Percentiles rank a stretch among this genome's conserved stretches.
phyloP scores from a whole-genome alignment of 495 filamentous ascomycete genomes.

The Beverwykella pulmonaria region DNA sequence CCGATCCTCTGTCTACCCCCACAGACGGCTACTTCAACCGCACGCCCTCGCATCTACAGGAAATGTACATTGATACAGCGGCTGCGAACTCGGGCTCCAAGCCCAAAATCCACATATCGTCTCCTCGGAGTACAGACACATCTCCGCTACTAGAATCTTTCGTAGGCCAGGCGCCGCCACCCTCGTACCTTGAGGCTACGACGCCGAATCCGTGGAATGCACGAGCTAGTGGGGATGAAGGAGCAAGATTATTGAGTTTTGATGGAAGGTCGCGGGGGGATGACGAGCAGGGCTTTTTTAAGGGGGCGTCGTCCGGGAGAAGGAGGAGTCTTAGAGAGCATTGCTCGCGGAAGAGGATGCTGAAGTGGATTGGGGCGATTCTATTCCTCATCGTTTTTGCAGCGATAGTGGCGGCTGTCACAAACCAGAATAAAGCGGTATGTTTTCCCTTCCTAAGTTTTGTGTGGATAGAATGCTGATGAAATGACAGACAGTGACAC shows the following conservation, averaged over 20 bases:
- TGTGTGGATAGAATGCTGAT: background rate
- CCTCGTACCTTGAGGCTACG: constrained; percentile 27
- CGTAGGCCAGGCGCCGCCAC: constrained; percentile 21
- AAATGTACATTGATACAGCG: constrained; percentile 28
- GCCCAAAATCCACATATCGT: background rate
- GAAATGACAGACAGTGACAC: background rate
- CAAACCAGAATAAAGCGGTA: constrained; percentile 1
- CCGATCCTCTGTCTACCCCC: background rate
- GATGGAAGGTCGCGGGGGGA: background rate
- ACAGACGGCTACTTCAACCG: background rate
- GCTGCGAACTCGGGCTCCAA: constrained; percentile 16
- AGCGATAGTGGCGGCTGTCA: constrained; percentile 9
- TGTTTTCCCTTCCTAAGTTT: background rate
- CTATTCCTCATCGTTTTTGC: constrained; percentile 11
- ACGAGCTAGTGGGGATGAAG: constrained; percentile 21
- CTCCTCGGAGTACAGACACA: background rate
- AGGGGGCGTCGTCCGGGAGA: background rate
- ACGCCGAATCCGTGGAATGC: constrained; percentile 23
- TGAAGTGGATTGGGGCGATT: constrained; percentile 15
- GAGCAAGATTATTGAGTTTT: constrained; percentile 7
- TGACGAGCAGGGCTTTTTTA: background rate
- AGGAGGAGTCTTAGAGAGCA: constrained; percentile 21
- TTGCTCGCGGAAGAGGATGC: constrained; percentile 13
- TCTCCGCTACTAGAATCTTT: constrained; percentile 6
- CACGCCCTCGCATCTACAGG: background rate